phyloP scores from a whole-genome alignment of 345 rosid genomes.

The Hibiscus syriacus region DNA sequence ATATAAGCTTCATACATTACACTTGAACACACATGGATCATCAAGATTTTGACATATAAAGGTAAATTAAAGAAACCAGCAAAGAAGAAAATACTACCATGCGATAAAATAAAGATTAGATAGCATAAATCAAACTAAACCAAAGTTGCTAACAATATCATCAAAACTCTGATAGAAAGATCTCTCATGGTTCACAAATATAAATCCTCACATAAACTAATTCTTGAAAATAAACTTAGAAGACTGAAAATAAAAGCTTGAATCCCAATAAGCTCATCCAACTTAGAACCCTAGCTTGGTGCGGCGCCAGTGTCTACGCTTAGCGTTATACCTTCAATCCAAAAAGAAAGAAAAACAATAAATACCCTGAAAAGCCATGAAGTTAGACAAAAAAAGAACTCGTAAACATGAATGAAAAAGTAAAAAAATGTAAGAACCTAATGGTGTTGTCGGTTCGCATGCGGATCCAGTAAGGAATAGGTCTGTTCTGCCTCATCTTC shows the following conservation, averaged over 20 bases:
- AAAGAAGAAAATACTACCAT: neutral
- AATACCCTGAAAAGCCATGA: neutral
- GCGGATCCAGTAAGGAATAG: constrained; percentile 73
- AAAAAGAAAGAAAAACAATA: neutral
- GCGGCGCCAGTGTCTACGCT: constrained; percentile 73
- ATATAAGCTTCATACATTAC: too few relatives aligned
- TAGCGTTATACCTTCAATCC: constrained; percentile 49
- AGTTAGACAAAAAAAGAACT: neutral
- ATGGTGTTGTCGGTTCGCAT: constrained; percentile 66
- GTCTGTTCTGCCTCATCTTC: constrained; percentile 83
- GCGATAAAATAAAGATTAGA: neutral
- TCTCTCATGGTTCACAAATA: neutral
- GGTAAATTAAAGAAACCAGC: neutral
- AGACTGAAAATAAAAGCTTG: neutral
- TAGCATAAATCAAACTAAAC: neutral
- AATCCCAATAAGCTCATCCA: neutral
- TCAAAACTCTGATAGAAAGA: neutral
- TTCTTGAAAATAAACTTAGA: neutral
- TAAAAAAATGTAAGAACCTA: constrained; percentile 23
- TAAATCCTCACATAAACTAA: neutral
- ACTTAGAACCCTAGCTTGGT: constrained; percentile 65
- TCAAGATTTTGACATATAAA: too few relatives aligned
- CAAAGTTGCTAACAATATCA: neutral
- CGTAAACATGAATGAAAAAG: too few relatives aligned
- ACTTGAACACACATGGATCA: too few relatives aligned